Conservation (phyloP, 1,284 basidiomycete genomes). For the Volvariella surrecta region DNA sequence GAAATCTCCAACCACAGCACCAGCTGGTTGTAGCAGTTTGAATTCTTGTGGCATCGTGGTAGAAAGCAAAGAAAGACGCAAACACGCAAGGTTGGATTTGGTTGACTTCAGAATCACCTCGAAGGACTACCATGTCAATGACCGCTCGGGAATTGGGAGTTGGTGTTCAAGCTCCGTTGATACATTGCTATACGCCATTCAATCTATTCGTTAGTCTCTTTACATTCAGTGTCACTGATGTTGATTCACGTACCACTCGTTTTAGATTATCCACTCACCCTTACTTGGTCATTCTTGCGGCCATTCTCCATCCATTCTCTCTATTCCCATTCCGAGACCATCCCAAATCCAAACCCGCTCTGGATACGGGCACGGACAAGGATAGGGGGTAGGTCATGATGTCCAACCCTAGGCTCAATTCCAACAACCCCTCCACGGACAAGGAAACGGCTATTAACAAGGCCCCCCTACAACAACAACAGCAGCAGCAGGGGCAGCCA, state of each 20-base stretch:
- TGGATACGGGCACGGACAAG: conserved; percentile 7
- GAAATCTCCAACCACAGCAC: too few species aligned
- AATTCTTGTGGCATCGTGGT: too few species aligned
- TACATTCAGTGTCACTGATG: neutral
- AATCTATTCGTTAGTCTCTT: conserved; percentile 56
- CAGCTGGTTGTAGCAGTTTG: too few species aligned
- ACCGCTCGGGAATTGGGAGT: conserved; percentile 38
- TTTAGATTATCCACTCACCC: conserved; percentile 55
- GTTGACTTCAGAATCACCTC: too few species aligned
- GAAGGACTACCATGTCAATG: too few species aligned
- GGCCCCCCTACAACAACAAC: too few species aligned
- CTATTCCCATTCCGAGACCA: conserved; percentile 22
- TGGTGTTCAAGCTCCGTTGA: conserved; percentile 37
- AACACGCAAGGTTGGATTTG: too few species aligned
- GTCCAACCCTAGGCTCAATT: conserved; percentile 8
- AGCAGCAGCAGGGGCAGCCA: neutral
- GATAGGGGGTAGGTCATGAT: too few species aligned
- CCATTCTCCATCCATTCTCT: conserved; percentile 31
- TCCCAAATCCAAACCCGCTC: conserved; percentile 9
- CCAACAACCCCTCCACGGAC: conserved; percentile 11
- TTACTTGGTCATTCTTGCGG: conserved; percentile 41
- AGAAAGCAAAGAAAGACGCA: too few species aligned
- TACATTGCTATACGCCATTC: conserved; percentile 37
- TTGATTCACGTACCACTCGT: conserved; percentile 1
- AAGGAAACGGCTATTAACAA: too few species aligned